Evolutionary conservation across 106 monocot species (phyloP), one percentile per base, ranked within the genome.

Genomic region (Dendrobium catenatum): DNA sequence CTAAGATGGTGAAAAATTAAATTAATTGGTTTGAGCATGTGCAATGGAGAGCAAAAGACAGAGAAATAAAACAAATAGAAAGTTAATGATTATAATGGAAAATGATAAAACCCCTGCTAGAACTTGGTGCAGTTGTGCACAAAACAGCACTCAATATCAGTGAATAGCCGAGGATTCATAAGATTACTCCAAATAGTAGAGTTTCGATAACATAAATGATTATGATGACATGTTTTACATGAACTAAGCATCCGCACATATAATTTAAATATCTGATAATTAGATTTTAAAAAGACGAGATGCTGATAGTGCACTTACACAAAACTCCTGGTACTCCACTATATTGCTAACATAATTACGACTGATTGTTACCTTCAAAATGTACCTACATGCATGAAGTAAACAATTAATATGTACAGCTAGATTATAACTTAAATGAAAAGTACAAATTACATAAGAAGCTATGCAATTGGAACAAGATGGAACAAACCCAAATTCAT

Each of bases 301-400:
- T 75, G 40, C 19, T 66, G 13, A 40, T 27, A 20, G 29, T 48
- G 48, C 20, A 80, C 48, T 82, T 85, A 88, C 88, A 80, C 77
- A 85, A 75, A 89, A 83, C 46, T 89, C 89, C 55, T 84, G 89
- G 58, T 72, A 86, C 61, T 89, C 89, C 46, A 89, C 86, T 79
- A 89, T 86, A 68, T 89, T 89, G 86, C 79, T 81, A 41, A 86
- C 78, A 79, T 89, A 89, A 75, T 86, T 89, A 64, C 89, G 89
- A 73, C 86, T 86, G 42, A 89, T 37, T 41, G 89, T 89, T 29
- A 86, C 89, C 81, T 85, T 89, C 58, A 89, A 73, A 49, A 89
- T 74, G 49, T 86, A 89, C 86, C 89, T 89, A 86, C 76, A 79
- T 81, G 43, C 31, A 75, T 54, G 10, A 29, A 40, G 16, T 37